Evolutionary conservation across 2,329 filamentous ascomycete species (phyloP), one percentile per base, ranked within the genome.

Genomic region (Didymella arachidicola): DNA sequence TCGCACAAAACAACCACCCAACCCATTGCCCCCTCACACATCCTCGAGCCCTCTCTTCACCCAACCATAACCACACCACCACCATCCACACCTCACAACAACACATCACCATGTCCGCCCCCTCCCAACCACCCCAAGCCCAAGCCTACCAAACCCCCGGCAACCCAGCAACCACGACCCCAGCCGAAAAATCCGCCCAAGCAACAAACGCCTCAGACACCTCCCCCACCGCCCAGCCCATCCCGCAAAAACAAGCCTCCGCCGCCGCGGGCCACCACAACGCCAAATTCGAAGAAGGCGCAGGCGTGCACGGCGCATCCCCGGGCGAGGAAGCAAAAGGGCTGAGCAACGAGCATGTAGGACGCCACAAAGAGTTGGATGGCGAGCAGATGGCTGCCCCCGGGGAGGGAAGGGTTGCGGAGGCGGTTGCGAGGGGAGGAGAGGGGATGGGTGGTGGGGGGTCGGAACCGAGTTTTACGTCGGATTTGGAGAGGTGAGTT

Each of bases 311-410:
- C 53, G 80, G 80, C 57, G 79, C 80, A 3, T 72, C 73, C 0
- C 34, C 77, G 0, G 80, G 80, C 25, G 80, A 82, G 67, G 80
- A 82, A 59, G 61, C 67, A 11, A 72, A 76, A 19, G 79, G 79
- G 1, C 59, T 73, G 19, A 75, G 71, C 1, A 62, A 78, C 12
- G 76, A 79, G 49, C 74, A 79, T 43, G 71, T 81, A 26, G 80
- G 80, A n/a, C 61, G 77, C 7, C 72, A 78, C 48, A 73, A 77
- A n/a, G 81, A 82, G 70, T 65, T 81, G 22, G 80, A 83, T 43
- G 81, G 71, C 8, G 72, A 78, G 60, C 80, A 83, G 65, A 82
- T 83, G 80, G 78, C 74, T 7, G 77, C 78, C 19, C 78, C 79
- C 0, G 81, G 80, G 0, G 81, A 83, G 62, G 80, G 80, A 11